Percentiles rank a stretch among this genome's conserved stretches.
Conservation (phyloP, 805 yeast species). For the Starmera amethionina region DNA sequence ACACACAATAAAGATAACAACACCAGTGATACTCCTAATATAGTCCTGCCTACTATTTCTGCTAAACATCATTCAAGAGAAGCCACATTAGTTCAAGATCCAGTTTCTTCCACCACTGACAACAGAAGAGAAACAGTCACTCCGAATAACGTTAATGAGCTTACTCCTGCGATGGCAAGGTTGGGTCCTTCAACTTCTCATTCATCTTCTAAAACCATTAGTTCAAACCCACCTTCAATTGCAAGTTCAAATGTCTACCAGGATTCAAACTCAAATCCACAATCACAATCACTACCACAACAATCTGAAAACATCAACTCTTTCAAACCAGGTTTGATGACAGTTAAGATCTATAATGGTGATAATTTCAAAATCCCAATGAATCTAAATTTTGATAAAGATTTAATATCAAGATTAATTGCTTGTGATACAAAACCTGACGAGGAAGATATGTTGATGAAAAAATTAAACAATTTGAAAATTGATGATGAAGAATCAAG, state of each 20-base stretch:
- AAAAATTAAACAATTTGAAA: conserved; percentile 10
- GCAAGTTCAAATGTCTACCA: not conserved
- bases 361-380: conserved; percentile 62
- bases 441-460: conserved; percentile 11
- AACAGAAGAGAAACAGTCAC: not conserved
- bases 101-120: not conserved
- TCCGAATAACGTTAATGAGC: not conserved
- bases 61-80: not conserved
- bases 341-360: conserved; percentile 69
- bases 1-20: not conserved
- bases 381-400: conserved; percentile 53
- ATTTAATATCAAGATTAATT: conserved; percentile 56
- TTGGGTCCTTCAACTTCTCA: not conserved
- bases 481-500: conserved; percentile 22
- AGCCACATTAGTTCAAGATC: not conserved
- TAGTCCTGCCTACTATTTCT: not conserved
- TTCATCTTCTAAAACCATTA: conserved; percentile 1
- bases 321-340: conserved; percentile 59
- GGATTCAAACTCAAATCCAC: not conserved
- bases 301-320: conserved; percentile 7
- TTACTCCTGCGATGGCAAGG: not conserved
- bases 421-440: conserved; percentile 33
- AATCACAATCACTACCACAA: not conserved
- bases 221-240: conserved; percentile 1
- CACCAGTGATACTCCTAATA: not conserved